A percentile compares a stretch with the other conserved stretches of the same genome.
These are phyloP conservation scores for Paramecium tetraurelia DNA, from an alignment of 73 alveolate species.

Conservation along the genomic window DNA sequence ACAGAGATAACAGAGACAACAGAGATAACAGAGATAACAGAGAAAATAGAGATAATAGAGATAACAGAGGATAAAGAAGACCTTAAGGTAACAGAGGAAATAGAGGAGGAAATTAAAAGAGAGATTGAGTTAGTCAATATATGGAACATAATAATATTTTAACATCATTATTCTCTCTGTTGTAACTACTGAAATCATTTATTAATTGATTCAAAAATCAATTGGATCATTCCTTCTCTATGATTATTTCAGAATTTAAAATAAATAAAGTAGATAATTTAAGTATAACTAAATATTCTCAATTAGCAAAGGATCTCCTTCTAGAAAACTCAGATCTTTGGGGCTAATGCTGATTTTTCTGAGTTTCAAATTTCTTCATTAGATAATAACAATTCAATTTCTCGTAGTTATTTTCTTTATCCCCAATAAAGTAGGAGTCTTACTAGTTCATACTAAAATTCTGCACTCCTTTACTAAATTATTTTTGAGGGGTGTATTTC, in stretches of 20 bases:
- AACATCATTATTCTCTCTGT: neutral
- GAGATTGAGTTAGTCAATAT: neutral
- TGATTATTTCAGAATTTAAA: neutral
- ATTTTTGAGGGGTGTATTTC: neutral
- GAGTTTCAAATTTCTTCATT: neutral
- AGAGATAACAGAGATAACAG: slow-evolving; percentile 15
- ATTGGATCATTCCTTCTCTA: neutral
- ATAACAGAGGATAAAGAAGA: neutral
- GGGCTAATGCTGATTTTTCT: neutral
- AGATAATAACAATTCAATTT: neutral
- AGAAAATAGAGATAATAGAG: neutral
- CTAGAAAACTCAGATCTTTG: neutral
- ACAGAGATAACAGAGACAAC: neutral
- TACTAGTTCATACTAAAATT: neutral
- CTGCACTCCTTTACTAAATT: neutral
- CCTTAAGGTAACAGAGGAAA: neutral
- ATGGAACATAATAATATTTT: neutral
- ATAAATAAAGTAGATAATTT: neutral
- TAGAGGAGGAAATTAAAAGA: neutral
- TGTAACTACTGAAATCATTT: too few species aligned
- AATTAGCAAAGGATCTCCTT: neutral
- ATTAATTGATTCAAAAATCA: too few species aligned
- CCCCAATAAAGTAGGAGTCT: neutral
- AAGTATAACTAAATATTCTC: neutral
- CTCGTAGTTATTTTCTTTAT: neutral